These are phyloP conservation scores for Gelatoporia subvermispora DNA, from an alignment of 768 basidiomycete species.

Conservation along the genomic window DNA sequence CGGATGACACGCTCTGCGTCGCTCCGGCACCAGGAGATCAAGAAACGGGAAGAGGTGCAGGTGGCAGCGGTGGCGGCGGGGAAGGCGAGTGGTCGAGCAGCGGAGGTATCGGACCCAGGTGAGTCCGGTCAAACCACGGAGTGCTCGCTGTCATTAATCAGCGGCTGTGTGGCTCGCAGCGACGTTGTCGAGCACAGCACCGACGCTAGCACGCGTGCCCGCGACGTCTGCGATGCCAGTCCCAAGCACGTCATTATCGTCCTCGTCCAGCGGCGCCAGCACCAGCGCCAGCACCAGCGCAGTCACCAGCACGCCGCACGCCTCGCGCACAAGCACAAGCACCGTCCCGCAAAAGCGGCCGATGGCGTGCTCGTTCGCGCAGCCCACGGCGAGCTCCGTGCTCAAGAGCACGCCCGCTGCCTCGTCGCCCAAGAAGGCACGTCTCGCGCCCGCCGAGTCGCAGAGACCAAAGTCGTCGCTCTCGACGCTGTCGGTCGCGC, in stretches of 20 bases:
- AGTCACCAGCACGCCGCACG: no score
- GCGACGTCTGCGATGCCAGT: slow-evolving; percentile 1
- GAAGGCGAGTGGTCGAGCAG: background rate
- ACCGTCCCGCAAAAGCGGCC: background rate
- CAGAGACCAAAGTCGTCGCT: background rate
- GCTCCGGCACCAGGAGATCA: slow-evolving; percentile 8
- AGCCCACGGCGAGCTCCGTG: slow-evolving; percentile 14
- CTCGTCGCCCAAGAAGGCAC: slow-evolving; percentile 9
- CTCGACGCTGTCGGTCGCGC: background rate
- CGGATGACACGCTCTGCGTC: slow-evolving; percentile 11
- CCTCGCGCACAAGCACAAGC: no score
- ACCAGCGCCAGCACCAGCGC: no score
- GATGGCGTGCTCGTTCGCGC: slow-evolving; percentile 7
- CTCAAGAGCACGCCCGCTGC: slow-evolving; percentile 13
- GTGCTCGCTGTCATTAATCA: no score
- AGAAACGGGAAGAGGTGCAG: background rate
- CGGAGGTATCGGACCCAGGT: background rate
- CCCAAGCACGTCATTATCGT: no score
- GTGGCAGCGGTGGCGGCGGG: background rate
- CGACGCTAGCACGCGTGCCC: background rate
- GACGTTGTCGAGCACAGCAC: no score
- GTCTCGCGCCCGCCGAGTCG: background rate
- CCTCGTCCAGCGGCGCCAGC: no score
- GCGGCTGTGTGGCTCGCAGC: no score
- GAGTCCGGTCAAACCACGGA: background rate